phyloP scores from a whole-genome alignment of 176 grass and related monocot genomes.

The Echinochloa phyllopogon region DNA sequence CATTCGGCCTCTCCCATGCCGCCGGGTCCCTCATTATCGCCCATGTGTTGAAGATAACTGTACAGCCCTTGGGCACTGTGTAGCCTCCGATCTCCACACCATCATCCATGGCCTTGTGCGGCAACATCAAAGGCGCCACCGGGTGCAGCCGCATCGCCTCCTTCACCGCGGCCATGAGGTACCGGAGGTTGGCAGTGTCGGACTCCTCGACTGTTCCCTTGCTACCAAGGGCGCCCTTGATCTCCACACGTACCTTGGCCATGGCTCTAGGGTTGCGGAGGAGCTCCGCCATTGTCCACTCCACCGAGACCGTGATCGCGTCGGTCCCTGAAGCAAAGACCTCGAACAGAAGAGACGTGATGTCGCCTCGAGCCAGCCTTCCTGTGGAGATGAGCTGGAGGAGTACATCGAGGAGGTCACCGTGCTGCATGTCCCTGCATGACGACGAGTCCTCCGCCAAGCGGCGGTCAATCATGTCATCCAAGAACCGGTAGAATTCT shows the following conservation, averaged over 20 bases:
- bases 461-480: constrained; percentile 20
- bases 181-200: constrained; percentile 26
- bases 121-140: constrained; percentile 21
- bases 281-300: constrained; percentile 60
- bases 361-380: constrained; percentile 17
- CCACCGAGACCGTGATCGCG: constrained; percentile 28
- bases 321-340: constrained; percentile 46
- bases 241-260: constrained; percentile 42
- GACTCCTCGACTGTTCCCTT: constrained; percentile 18
- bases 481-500: background rate
- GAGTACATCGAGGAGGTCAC: constrained; percentile 51
- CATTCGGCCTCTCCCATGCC: constrained; percentile 40
- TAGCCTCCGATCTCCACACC: constrained; percentile 45
- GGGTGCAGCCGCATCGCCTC: constrained; percentile 59
- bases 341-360: constrained; percentile 31
- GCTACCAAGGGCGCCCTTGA: background rate
- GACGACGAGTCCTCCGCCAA: background rate
- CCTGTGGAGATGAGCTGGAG: constrained; percentile 26
- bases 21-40: constrained; percentile 46
- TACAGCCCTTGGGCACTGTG: constrained; percentile 25
- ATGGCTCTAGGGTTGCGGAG: constrained; percentile 44
- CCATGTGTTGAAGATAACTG: constrained; percentile 43
- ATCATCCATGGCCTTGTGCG: constrained; percentile 33
- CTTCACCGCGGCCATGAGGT: constrained; percentile 44
- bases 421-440: background rate